Conservation (phyloP, 805 yeast genomes). For the Candida anglica region DNA sequence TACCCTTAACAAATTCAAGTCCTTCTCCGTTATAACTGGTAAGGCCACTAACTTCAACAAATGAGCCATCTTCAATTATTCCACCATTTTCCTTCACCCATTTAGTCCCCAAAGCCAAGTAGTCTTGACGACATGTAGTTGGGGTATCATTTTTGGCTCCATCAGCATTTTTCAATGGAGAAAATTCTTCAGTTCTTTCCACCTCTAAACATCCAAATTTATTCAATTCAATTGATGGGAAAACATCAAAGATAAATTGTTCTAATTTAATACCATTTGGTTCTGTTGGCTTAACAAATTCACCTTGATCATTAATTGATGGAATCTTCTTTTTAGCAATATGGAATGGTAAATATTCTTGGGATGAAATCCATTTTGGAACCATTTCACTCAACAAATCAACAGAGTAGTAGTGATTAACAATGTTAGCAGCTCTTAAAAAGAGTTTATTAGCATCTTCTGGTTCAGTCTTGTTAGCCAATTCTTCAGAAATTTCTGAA, state of each 20-base stretch:
- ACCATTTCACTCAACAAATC: slow-evolving; percentile 59
- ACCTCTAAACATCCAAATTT: slow-evolving; percentile 93
- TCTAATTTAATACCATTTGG: slow-evolving; percentile 94
- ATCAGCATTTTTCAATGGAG: slow-evolving; percentile 89
- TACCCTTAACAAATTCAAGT: slow-evolving; percentile 52
- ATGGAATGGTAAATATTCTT: slow-evolving; percentile 80
- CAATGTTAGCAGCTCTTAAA: slow-evolving; percentile 94
- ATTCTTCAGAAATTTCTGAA: slow-evolving; percentile 76
- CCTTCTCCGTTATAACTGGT: slow-evolving; percentile 78
- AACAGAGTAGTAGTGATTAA: slow-evolving; percentile 90
- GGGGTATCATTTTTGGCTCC: slow-evolving; percentile 85
- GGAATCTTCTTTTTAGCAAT: slow-evolving; percentile 90
- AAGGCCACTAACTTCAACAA: slow-evolving; percentile 74
- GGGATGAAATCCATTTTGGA: slow-evolving; percentile 67
- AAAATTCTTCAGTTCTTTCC: slow-evolving; percentile 76
- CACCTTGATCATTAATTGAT: slow-evolving; percentile 40
- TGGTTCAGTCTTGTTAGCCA: slow-evolving; percentile 63
- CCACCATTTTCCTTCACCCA: slow-evolving; percentile 82
- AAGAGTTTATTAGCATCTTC: slow-evolving; percentile 50
- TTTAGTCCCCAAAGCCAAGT: slow-evolving; percentile 60
- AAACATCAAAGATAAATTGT: slow-evolving; percentile 95
- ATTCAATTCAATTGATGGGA: slow-evolving; percentile 65
- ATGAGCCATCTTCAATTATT: slow-evolving; percentile 36
- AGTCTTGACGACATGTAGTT: slow-evolving; percentile 67
- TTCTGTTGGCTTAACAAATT: slow-evolving; percentile 54